A percentile compares a stretch with the other conserved stretches of the same genome.
Evolutionary conservation across 495 filamentous ascomycete genomes (phyloP).

Genomic region (Choiromyces venosus): DNA sequence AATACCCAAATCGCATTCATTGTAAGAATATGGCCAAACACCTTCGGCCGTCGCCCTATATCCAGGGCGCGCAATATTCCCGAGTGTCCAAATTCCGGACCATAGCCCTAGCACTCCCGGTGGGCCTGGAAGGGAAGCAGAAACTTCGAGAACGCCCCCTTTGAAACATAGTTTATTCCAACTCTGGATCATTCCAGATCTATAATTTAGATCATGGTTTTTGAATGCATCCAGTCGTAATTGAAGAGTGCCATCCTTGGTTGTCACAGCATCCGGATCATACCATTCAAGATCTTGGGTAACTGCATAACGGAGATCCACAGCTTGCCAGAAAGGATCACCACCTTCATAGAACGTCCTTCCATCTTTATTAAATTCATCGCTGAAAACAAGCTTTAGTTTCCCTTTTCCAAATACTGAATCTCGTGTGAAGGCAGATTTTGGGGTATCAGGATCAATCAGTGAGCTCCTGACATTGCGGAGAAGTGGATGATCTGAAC

Average conservation of each 20-base stretch:
- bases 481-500: slow-evolving; percentile 10
- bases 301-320: slow-evolving; percentile 73
- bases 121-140: slow-evolving; percentile 65
- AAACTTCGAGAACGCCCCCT: slow-evolving; percentile 68
- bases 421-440: slow-evolving; percentile 54
- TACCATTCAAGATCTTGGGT: slow-evolving; percentile 81
- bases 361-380: slow-evolving; percentile 68
- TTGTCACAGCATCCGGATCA: slow-evolving; percentile 70
- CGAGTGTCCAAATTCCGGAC: slow-evolving; percentile 79
- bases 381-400: slow-evolving; percentile 68
- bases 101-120: slow-evolving; percentile 67
- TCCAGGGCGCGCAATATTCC: slow-evolving; percentile 64
- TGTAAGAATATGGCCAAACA: slow-evolving; percentile 75
- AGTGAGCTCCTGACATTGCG: slow-evolving; percentile 56
- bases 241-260: slow-evolving; percentile 60
- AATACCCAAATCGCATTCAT: slow-evolving; percentile 69
- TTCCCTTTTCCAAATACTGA: slow-evolving; percentile 53
- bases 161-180: slow-evolving; percentile 82
- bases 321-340: slow-evolving; percentile 64
- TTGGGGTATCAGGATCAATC: slow-evolving; percentile 68
- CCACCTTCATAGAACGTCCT: slow-evolving; percentile 73
- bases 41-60: slow-evolving; percentile 66
- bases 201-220: slow-evolving; percentile 63
- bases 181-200: slow-evolving; percentile 74
- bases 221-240: slow-evolving; percentile 61